These are phyloP conservation scores for Peribolospora kevripleyi DNA, from an alignment of 768 basidiomycete genomes.

Conservation along the genomic window DNA sequence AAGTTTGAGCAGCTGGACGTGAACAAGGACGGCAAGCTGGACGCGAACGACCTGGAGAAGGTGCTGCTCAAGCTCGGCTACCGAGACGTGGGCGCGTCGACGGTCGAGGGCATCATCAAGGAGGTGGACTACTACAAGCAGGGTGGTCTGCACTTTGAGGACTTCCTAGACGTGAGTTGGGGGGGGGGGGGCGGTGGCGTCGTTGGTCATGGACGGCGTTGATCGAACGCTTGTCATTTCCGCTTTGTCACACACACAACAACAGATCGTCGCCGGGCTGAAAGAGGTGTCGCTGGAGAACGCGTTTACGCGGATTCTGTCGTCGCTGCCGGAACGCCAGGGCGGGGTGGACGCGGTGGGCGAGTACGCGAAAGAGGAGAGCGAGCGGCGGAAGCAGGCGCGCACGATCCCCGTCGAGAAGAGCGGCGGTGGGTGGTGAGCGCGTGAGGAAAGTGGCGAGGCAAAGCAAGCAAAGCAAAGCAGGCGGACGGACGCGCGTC, in stretches of 20 bases:
- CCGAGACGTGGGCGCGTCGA: conserved; percentile 16
- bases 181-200: neutral
- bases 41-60: conserved; percentile 41
- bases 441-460: too few relatives aligned
- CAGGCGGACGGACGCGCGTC: too few relatives aligned
- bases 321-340: too few relatives aligned
- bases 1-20: conserved; percentile 19
- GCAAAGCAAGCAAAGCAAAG: too few relatives aligned
- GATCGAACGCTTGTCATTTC: neutral
- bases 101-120: conserved; percentile 17
- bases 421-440: too few relatives aligned
- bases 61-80: conserved; percentile 57
- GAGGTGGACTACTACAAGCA: conserved; percentile 23
- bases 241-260: neutral
- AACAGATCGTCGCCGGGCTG: conserved; percentile 22
- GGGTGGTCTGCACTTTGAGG: conserved; percentile 45
- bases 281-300: conserved; percentile 21
- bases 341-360: conserved; percentile 14
- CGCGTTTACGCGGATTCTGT: conserved; percentile 17
- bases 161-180: conserved; percentile 55
- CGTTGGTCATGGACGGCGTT: neutral
- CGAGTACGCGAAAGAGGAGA: neutral
- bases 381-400: too few relatives aligned
- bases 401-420: too few relatives aligned
- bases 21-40: conserved; percentile 31